Base-by-base conservation (phyloP, 768 basidiomycete species). In the Porphyrellus cyaneotinctus region DNA sequence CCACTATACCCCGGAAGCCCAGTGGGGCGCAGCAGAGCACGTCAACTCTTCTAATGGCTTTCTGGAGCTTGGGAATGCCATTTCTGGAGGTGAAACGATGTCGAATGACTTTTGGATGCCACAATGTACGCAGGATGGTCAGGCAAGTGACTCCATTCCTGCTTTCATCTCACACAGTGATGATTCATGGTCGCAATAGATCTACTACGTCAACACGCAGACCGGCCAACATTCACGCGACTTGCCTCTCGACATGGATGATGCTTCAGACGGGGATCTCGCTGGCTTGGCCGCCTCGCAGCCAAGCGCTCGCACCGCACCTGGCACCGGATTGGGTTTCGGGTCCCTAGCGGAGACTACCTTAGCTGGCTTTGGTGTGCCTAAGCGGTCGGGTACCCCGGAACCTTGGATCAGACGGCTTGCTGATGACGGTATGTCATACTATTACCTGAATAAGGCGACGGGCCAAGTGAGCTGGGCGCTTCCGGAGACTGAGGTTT, bases 121-220 rank as follows among this genome's bases (percentile, higher is more conserved):
- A 12, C 81, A 84, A 60, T 82, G 95, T 35, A 88, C 88, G 3
- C 71, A 78, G 39, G 83, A 89, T 60, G 91, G 91, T 46, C 90
- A 91, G 80, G 93, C 89, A 64, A 65, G 83, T 70, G 33, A 20
- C 50, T 43, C 46, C 36, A n/a, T 32, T 37, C 20, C 49, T 50
- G 28, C 10, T 12, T 15, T 39, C 18, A 38, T 20, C 14, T 14
- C 3, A 26, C 33, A 32, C 20, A 43, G 30, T 33, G 35, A 44
- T 38, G 15, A 35, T 45, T 46, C 1, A 58, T 32, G 43, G 3
- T 23, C 36, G 18, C n/a, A 30, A 47, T 49, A 97, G 94, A 93
- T 99, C 66, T 95, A 85, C 75, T 99, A 97, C 72, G 80, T 91
- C 57, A 99, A 98, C 64, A 91, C 91, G 2, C 81, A 88, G 59